A percentile compares a stretch with the other conserved stretches of the same genome.
Evolutionary conservation across 1,284 basidiomycete genomes (phyloP).

Genomic region (Ceratobasidium sp.): DNA sequence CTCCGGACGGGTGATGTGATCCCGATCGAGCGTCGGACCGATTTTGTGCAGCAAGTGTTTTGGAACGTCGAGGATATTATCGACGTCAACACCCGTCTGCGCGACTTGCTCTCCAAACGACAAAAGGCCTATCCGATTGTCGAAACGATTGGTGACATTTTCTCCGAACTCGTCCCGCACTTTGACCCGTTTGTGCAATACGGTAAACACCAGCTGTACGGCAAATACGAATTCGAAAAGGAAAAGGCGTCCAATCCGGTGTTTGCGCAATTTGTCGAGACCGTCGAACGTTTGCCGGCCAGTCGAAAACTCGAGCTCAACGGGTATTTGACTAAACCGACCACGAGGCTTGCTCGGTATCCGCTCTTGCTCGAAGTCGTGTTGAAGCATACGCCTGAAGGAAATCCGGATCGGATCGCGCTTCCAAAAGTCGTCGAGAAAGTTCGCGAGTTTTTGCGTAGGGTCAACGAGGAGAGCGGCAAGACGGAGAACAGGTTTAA

Average conservation of each 20-base stretch:
- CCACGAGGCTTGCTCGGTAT: conserved; percentile 94
- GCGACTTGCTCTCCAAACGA: conserved; percentile 93
- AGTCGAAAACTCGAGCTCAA: conserved; percentile 97
- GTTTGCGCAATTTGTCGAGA: conserved; percentile 98
- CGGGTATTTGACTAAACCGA: conserved; percentile 98
- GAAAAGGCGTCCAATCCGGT: conserved; percentile 92
- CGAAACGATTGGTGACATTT: conserved; percentile 90
- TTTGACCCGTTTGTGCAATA: conserved; percentile 95
- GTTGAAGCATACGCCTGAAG: conserved; percentile 90
- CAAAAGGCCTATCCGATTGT: conserved; percentile 96
- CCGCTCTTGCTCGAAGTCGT: conserved; percentile 94
- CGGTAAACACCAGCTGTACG: conserved; percentile 96
- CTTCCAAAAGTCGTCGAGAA: conserved; percentile 83
- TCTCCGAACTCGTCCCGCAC: conserved; percentile 86
- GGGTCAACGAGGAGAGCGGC: conserved; percentile 91
- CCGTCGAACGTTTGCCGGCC: conserved; percentile 89
- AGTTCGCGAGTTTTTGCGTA: conserved; percentile 80
- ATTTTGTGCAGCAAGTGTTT: conserved; percentile 94
- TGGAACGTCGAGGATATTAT: conserved; percentile 98
- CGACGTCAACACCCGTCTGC: conserved; percentile 85
- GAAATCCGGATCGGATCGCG: conserved; percentile 84
- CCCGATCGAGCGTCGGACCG: conserved; percentile 75
- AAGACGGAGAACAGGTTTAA: conserved; percentile 95
- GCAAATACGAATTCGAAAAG: conserved; percentile 99
- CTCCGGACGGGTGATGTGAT: conserved; percentile 78